These are phyloP conservation scores for Phylloporus sp. DNA, from an alignment of 768 basidiomycete species.

Conservation along the genomic window DNA sequence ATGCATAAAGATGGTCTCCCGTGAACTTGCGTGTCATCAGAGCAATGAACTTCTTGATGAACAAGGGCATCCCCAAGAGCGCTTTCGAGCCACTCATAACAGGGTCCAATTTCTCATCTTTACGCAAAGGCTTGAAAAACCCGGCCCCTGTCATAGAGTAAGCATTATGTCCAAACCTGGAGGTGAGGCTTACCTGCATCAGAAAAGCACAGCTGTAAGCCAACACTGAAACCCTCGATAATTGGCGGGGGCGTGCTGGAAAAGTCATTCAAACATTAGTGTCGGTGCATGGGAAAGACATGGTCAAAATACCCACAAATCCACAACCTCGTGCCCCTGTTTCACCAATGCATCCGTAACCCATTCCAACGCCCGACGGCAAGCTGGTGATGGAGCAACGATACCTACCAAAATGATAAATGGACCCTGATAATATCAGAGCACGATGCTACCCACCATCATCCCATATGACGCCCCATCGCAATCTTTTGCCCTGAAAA, in stretches of 20 bases:
- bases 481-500: conserved; percentile 32
- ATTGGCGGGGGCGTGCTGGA: conserved; percentile 45
- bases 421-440: background rate
- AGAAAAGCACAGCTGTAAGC: conserved; percentile 52
- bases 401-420: conserved; percentile 26
- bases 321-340: conserved; percentile 39
- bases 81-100: conserved; percentile 23
- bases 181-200: conserved; percentile 43
- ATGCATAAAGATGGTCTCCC: conserved; percentile 27
- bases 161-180: background rate
- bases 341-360: conserved; percentile 32
- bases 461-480: conserved; percentile 40
- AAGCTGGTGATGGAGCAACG: conserved; percentile 38
- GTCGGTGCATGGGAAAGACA: background rate
- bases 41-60: conserved; percentile 44
- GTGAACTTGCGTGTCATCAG: conserved; percentile 32
- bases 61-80: conserved; percentile 26
- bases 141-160: conserved; percentile 38
- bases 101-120: conserved; percentile 33
- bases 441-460: conserved; percentile 32
- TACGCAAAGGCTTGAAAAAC: conserved; percentile 34
- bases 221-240: conserved; percentile 46
- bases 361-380: conserved; percentile 34
- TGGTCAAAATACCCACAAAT: conserved; percentile 31
- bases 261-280: background rate